Percentiles rank a stretch among this genome's conserved stretches.
These are phyloP conservation scores for Blepharisma stoltei DNA, from an alignment of 73 alveolate species.

Conservation along the genomic window DNA sequence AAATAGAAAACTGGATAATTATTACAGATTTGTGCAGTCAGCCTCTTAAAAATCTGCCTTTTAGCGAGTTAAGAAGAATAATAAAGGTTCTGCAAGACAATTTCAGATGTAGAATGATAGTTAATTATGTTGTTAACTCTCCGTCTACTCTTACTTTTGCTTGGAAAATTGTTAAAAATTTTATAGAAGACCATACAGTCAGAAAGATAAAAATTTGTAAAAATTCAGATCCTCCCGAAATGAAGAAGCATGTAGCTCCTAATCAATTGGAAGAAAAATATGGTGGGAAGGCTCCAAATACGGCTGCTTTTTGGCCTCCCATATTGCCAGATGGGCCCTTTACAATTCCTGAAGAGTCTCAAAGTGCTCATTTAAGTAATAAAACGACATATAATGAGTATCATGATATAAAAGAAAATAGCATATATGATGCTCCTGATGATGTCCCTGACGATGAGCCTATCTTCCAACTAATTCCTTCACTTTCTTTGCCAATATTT, in stretches of 20 bases:
- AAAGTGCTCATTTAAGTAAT: too few species aligned
- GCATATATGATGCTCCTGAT: too few species aligned
- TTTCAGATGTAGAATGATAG: slow-evolving; percentile 54
- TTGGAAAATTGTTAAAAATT: slow-evolving; percentile 46
- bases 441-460: too few species aligned
- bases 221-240: slow-evolving; percentile 25
- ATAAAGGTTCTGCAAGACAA: slow-evolving; percentile 39
- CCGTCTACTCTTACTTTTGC: slow-evolving; percentile 41
- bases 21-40: slow-evolving; percentile 45
- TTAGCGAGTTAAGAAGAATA: slow-evolving; percentile 36
- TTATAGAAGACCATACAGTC: slow-evolving; percentile 49
- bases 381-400: too few species aligned
- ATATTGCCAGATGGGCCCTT: slow-evolving; percentile 14
- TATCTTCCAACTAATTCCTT: too few species aligned
- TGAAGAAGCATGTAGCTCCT: slow-evolving; percentile 29
- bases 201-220: slow-evolving; percentile 32
- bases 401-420: too few species aligned
- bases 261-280: slow-evolving; percentile 34
- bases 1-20: slow-evolving; percentile 47
- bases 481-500: too few species aligned
- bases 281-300: slow-evolving; percentile 35
- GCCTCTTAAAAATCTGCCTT: slow-evolving; percentile 45
- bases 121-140: slow-evolving; percentile 47
- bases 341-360: background rate
- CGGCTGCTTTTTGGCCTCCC: slow-evolving; percentile 25